Conservation (phyloP, 2,329 filamentous ascomycete genomes). For the Venturia oleaginea region DNA sequence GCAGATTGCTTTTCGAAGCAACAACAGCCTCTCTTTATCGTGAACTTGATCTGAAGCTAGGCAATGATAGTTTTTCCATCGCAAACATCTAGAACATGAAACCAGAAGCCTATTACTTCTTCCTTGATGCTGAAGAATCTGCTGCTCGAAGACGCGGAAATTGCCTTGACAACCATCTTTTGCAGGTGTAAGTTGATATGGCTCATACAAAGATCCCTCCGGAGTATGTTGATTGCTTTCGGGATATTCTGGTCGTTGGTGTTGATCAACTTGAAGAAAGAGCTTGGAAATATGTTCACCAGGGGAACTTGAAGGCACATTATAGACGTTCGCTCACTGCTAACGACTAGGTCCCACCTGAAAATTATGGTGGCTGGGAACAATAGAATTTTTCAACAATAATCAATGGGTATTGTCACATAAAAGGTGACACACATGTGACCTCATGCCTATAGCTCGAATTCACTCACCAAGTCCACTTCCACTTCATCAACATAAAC, state of each 20-base stretch:
- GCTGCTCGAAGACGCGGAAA: too few species aligned
- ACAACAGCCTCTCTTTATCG: too few species aligned
- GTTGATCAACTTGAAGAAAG: not conserved
- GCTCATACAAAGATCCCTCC: too few species aligned
- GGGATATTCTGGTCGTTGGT: not conserved
- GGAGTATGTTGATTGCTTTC: too few species aligned
- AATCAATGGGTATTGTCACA: not conserved
- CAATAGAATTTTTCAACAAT: not conserved
- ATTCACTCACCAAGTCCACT: not conserved
- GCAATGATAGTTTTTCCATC: too few species aligned
- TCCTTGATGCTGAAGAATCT: too few species aligned
- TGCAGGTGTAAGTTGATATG: too few species aligned
- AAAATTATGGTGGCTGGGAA: not conserved
- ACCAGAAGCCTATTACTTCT: too few species aligned
- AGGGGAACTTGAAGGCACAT: not conserved
- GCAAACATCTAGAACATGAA: too few species aligned
- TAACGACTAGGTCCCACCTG: not conserved
- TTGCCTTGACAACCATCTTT: too few species aligned
- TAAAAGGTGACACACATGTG: not conserved
- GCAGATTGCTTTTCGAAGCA: too few species aligned
- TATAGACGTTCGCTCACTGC: not conserved
- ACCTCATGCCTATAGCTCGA: not conserved
- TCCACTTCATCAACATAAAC: not conserved
- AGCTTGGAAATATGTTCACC: not conserved
- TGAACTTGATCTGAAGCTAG: too few species aligned